These are phyloP conservation scores for Euphorbia corollata DNA, from an alignment of 441 rosid species.

Conservation along the genomic window DNA sequence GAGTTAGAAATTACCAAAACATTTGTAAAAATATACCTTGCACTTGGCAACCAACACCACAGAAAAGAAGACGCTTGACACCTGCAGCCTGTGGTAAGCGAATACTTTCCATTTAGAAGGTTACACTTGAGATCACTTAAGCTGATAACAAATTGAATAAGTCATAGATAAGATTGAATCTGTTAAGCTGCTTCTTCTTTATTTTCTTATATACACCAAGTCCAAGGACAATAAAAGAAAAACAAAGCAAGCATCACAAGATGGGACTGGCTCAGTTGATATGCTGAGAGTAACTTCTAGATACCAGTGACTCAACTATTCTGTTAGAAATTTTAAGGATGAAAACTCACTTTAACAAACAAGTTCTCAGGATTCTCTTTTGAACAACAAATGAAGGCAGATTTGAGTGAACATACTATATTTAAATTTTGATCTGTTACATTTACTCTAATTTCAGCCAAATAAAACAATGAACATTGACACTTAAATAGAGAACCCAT, in stretches of 20 bases:
- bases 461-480: too few relatives aligned
- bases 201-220: neutral
- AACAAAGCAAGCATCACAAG: neutral
- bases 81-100: slow-evolving; percentile 61
- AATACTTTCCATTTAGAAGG: slow-evolving; percentile 6
- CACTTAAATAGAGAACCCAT: too few relatives aligned
- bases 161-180: neutral
- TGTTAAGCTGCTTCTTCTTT: neutral
- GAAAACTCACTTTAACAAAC: too few relatives aligned
- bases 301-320: too few relatives aligned
- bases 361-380: too few relatives aligned
- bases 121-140: neutral
- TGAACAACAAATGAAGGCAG: too few relatives aligned
- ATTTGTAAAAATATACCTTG: slow-evolving; percentile 46
- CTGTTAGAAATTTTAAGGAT: too few relatives aligned
- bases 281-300: neutral
- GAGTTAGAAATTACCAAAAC: slow-evolving; percentile 15
- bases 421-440: too few relatives aligned
- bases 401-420: too few relatives aligned
- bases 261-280: slow-evolving; percentile 1
- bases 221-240: neutral
- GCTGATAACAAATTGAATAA: neutral
- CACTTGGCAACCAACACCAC: slow-evolving; percentile 98
- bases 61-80: slow-evolving; percentile 88
- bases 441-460: too few relatives aligned